phyloP scores from a whole-genome alignment of 345 rosid species.

The Carallia pectinifolia region DNA sequence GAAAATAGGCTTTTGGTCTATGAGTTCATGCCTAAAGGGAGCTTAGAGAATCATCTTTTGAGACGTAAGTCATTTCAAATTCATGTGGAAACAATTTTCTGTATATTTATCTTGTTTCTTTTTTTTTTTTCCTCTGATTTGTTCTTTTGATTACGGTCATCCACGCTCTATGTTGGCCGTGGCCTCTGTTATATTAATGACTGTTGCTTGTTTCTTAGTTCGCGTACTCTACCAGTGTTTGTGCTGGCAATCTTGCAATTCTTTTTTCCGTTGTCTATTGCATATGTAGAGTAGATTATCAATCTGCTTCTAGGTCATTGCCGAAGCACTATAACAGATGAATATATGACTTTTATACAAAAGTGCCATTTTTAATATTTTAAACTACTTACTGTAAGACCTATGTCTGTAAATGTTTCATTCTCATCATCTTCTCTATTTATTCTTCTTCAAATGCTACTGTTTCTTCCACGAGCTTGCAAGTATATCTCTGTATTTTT shows the following conservation, averaged over 20 bases:
- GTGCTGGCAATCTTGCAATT: neutral
- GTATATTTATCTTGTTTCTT: neutral
- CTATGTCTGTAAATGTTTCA: neutral
- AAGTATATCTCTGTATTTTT: neutral
- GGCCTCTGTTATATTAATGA: too few relatives aligned
- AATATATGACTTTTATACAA: neutral
- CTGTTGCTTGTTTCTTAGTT: neutral
- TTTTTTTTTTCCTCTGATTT: neutral
- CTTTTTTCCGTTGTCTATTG: neutral
- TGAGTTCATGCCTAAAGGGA: slow-evolving; percentile 95
- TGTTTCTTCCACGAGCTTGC: neutral
- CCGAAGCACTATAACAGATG: neutral
- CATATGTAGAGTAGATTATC: neutral
- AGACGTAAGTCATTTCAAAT: slow-evolving; percentile 44
- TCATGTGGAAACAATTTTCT: neutral
- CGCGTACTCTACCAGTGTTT: neutral
- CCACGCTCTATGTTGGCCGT: neutral
- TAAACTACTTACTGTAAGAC: neutral
- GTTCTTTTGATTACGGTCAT: neutral
- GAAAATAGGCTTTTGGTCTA: slow-evolving; percentile 82
- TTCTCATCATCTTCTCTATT: neutral
- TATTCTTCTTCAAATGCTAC: slow-evolving; percentile 2
- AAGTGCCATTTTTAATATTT: neutral
- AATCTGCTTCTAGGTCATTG: neutral
- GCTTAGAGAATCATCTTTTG: slow-evolving; percentile 78